Evolutionary conservation across 2,329 filamentous ascomycete species (phyloP).

Genomic region (Arthrobotrys sphaeroides): DNA sequence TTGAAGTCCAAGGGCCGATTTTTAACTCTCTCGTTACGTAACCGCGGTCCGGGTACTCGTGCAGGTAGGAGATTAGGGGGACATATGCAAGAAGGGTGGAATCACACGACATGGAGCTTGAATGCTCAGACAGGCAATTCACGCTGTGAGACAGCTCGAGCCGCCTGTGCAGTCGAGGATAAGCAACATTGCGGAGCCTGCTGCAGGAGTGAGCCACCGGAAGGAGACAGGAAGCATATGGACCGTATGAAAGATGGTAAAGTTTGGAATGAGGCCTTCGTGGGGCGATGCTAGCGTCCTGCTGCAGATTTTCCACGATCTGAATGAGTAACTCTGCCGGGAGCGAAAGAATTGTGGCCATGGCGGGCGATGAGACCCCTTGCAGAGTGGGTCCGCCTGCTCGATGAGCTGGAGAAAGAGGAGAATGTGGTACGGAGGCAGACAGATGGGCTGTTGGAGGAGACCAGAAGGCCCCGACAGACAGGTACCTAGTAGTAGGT

Average conservation of each 20-base stretch:
- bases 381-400: background rate
- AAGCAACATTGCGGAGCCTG: constrained; percentile 32
- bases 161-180: constrained; percentile 36
- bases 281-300: background rate
- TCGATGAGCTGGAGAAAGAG: background rate
- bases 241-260: constrained; percentile 28
- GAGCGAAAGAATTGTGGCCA: constrained; percentile 32
- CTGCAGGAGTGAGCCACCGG: constrained; percentile 32
- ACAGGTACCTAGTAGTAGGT: too few species aligned
- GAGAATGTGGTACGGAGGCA: background rate
- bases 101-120: constrained; percentile 28
- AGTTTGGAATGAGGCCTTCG: constrained; percentile 43
- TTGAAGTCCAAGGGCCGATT: constrained; percentile 30
- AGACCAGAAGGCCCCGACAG: background rate
- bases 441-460: background rate
- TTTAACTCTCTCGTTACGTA: constrained; percentile 42
- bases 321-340: constrained; percentile 26
- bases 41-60: constrained; percentile 42
- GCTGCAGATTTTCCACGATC: constrained; percentile 29
- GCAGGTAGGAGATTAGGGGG: constrained; percentile 40
- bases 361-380: background rate
- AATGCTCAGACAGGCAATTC: constrained; percentile 20
- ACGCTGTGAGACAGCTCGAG: constrained; percentile 36
- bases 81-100: constrained; percentile 43
- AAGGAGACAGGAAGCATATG: constrained; percentile 4